A percentile compares a stretch with the other conserved stretches of the same genome.
These are phyloP conservation scores for Aureobasidium sp. DNA, from an alignment of 2,329 filamentous ascomycete species.

Conservation along the genomic window DNA sequence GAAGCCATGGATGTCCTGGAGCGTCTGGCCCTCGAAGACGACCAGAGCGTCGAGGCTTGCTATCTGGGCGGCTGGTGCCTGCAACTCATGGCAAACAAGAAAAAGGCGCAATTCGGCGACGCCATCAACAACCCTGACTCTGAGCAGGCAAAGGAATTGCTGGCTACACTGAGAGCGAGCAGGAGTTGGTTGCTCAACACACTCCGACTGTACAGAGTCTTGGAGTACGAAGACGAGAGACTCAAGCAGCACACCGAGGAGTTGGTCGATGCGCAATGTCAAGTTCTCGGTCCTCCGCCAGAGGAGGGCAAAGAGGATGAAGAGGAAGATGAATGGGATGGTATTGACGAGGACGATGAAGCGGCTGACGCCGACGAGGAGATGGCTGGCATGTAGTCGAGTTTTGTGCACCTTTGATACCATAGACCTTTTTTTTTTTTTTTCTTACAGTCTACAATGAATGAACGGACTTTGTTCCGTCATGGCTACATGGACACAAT, in stretches of 20 bases:
- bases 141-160: conserved; percentile 18
- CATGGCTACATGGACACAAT: not conserved
- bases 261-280: conserved; percentile 46
- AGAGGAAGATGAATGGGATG: conserved; percentile 30
- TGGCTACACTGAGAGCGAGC: conserved; percentile 58
- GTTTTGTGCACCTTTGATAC: conserved; percentile 2
- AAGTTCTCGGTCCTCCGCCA: conserved; percentile 34
- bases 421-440: not conserved
- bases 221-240: conserved; percentile 79
- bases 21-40: conserved; percentile 76
- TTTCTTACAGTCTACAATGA: not conserved
- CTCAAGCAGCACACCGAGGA: conserved; percentile 67
- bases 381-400: conserved; percentile 18
- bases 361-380: conserved; percentile 25
- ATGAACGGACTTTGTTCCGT: not conserved
- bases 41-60: conserved; percentile 91
- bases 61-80: conserved; percentile 94
- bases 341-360: conserved; percentile 29
- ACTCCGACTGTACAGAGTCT: conserved; percentile 63
- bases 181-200: conserved; percentile 77
- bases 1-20: conserved; percentile 81
- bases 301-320: conserved; percentile 35
- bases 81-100: conserved; percentile 66
- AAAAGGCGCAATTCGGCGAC: conserved; percentile 35
- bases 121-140: conserved; percentile 12